Percentiles rank a stretch among this genome's conserved stretches.
phyloP scores from a whole-genome alignment of 140 eudicot genomes.

The Oenanthe javanica region DNA sequence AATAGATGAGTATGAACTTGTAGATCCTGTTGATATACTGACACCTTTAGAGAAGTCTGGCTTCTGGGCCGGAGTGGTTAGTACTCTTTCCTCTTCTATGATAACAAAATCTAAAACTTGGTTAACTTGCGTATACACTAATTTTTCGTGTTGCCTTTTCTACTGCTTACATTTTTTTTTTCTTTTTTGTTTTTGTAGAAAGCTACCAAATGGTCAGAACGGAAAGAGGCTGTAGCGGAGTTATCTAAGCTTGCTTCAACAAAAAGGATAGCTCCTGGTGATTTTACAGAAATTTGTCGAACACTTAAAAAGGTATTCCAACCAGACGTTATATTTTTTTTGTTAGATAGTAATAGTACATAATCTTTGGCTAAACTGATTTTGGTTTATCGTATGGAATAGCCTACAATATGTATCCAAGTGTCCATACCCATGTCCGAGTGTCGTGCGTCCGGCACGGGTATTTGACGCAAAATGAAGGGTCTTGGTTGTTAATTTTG shows the following conservation, averaged over 20 bases:
- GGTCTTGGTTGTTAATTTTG: not conserved
- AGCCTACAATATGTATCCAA: too few species aligned
- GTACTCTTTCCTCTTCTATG: slow-evolving; percentile 19
- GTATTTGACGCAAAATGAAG: too few species aligned
- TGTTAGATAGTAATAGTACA: not conserved
- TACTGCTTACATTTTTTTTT: not conserved
- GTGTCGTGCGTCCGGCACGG: too few species aligned
- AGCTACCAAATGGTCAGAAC: slow-evolving; percentile 98
- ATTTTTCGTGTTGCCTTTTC: not conserved
- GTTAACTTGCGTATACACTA: not conserved
- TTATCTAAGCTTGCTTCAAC: slow-evolving; percentile 96
- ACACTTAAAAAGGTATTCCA: slow-evolving; percentile 74
- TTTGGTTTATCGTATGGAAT: not conserved
- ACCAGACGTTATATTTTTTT: not conserved
- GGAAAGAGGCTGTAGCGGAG: slow-evolving; percentile 97
- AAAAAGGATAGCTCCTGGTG: slow-evolving; percentile 93
- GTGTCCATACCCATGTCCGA: too few species aligned
- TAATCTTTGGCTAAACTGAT: not conserved
- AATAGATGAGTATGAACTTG: slow-evolving; percentile 97
- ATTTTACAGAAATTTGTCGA: slow-evolving; percentile 88
- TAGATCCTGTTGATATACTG: slow-evolving; percentile 97
- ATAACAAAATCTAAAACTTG: not conserved
- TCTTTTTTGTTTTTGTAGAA: slow-evolving; percentile 37
- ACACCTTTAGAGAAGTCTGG: slow-evolving; percentile 95
- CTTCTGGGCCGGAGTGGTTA: slow-evolving; percentile 98